Conservation (phyloP, 306 rosid genomes). For the Coriaria nepalensis region DNA sequence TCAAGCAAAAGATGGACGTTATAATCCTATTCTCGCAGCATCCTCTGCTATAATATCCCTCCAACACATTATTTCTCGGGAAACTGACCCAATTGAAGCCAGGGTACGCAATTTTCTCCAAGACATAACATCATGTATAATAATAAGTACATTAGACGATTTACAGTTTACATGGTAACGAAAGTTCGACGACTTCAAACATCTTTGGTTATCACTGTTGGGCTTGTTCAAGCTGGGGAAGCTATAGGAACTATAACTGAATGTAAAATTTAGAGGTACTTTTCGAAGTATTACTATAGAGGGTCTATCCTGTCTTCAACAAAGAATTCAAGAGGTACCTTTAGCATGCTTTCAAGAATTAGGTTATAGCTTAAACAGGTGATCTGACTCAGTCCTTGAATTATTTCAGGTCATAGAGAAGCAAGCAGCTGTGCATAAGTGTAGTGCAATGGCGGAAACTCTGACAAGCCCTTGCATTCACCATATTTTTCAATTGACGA, state of each 20-base stretch:
- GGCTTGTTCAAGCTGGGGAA: constrained; percentile 30
- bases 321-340: constrained; percentile 40
- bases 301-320: constrained; percentile 24
- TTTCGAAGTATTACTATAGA: constrained; percentile 35
- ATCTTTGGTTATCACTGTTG: constrained; percentile 29
- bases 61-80: constrained; percentile 46
- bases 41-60: constrained; percentile 29
- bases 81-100: constrained; percentile 40
- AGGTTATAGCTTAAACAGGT: background rate
- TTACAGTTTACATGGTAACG: too few species aligned
- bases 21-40: constrained; percentile 36
- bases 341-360: background rate
- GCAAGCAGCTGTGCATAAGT: constrained; percentile 29
- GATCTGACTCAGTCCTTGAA: too few species aligned
- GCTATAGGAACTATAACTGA: constrained; percentile 25
- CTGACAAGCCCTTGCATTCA: constrained; percentile 23
- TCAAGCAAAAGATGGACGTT: constrained; percentile 29
- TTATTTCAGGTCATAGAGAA: constrained; percentile 22
- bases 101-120: constrained; percentile 12
- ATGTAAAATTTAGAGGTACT: constrained; percentile 33
- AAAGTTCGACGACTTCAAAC: too few species aligned
- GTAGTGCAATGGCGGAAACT: constrained; percentile 25
- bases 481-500: constrained; percentile 32
- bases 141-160: too few species aligned
- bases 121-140: too few species aligned